A percentile compares a stretch with the other conserved stretches of the same genome.
Conservation (phyloP, 1,284 basidiomycete species). For the Austroboletus rostrupii region DNA sequence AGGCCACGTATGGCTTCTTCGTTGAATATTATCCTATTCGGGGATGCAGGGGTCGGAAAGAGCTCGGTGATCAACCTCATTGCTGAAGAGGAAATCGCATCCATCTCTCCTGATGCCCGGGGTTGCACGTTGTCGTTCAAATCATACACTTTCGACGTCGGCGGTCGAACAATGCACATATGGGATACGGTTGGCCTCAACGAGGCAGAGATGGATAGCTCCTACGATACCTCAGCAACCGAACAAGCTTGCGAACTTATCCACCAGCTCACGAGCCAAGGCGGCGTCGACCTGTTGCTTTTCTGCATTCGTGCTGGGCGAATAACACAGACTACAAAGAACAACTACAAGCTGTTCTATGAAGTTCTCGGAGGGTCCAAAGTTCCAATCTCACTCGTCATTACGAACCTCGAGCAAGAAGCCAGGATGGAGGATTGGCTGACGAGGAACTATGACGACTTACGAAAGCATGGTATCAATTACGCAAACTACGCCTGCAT, state of each 20-base stretch:
- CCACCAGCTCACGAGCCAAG: constrained; percentile 23
- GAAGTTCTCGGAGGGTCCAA: constrained; percentile 32
- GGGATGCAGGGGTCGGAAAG: constrained; percentile 27
- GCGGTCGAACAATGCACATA: constrained; percentile 21
- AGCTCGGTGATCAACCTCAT: constrained; percentile 30
- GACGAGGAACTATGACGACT: constrained; percentile 19
- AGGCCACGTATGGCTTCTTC: not conserved
- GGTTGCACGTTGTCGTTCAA: constrained; percentile 25
- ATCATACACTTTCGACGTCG: constrained; percentile 17
- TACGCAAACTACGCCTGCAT: constrained; percentile 28
- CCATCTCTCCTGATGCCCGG: constrained; percentile 9
- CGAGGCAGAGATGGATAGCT: constrained; percentile 6
- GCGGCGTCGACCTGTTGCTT: constrained; percentile 36
- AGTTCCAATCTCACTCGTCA: constrained; percentile 22
- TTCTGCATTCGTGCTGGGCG: constrained; percentile 33
- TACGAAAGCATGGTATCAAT: constrained; percentile 26
- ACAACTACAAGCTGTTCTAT: constrained; percentile 34
- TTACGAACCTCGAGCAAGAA: not conserved
- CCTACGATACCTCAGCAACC: constrained; percentile 26
- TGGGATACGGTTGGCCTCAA: constrained; percentile 37
- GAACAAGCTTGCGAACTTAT: constrained; percentile 34
- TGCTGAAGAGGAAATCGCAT: constrained; percentile 11
- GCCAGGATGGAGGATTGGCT: constrained; percentile 30
- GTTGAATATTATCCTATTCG: constrained; percentile 20
- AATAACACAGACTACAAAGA: constrained; percentile 25